phyloP scores from a whole-genome alignment of 2,329 filamentous ascomycete species.

The Trichoderma lentiforme region DNA sequence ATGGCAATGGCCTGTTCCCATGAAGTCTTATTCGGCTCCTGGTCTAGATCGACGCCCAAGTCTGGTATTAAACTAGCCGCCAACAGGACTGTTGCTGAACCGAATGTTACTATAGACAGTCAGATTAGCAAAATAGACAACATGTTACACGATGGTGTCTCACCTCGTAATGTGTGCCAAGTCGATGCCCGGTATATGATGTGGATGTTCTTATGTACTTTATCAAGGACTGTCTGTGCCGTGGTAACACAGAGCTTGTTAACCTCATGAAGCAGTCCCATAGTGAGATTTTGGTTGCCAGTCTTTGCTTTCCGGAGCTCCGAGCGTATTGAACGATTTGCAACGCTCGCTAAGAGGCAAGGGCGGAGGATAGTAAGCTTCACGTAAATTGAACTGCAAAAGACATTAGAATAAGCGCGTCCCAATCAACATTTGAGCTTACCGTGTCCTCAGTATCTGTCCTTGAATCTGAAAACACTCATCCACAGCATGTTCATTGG shows the following conservation, averaged over 20 bases:
- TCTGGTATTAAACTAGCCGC: background rate
- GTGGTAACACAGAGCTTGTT: constrained; percentile 6
- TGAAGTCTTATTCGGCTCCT: constrained; percentile 1
- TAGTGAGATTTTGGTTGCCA: background rate
- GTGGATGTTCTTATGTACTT: background rate
- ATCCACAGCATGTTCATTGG: background rate
- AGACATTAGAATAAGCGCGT: background rate
- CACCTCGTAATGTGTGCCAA: constrained; percentile 7
- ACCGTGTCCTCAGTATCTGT: constrained; percentile 1
- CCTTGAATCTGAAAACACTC: constrained; percentile 6
- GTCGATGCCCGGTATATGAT: background rate
- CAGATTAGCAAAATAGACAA: background rate
- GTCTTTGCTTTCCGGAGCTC: background rate
- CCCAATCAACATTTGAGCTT: background rate
- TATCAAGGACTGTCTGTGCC: background rate
- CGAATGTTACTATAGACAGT: background rate
- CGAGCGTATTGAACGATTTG: background rate
- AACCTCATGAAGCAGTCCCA: background rate
- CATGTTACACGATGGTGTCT: no score
- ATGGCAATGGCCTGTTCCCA: constrained; percentile 11
- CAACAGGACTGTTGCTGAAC: constrained; percentile 1
- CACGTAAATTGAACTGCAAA: background rate
- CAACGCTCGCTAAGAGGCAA: background rate
- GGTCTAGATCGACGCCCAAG: background rate
- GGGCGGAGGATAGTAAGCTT: background rate